These are phyloP conservation scores for Dichomitus squalens DNA, from an alignment of 1,284 basidiomycete species.

Conservation along the genomic window DNA sequence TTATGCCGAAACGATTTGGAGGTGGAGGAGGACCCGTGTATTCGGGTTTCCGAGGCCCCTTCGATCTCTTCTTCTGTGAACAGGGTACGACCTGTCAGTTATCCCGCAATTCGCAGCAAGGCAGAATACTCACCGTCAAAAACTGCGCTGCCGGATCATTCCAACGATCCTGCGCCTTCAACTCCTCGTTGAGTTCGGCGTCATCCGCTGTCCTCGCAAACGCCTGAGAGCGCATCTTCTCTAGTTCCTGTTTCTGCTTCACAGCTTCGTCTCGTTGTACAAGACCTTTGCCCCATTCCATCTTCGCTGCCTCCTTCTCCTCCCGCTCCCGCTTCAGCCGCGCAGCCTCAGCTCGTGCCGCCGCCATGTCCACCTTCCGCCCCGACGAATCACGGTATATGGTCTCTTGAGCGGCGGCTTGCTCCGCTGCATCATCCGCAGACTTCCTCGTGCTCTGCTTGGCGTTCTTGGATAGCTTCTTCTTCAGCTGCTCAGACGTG, in stretches of 20 bases:
- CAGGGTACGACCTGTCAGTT: neutral
- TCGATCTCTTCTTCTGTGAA: slow-evolving; percentile 67
- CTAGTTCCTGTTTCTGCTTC: slow-evolving; percentile 61
- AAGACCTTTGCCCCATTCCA: slow-evolving; percentile 97
- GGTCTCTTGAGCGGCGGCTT: slow-evolving; percentile 79
- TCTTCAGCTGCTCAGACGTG: slow-evolving; percentile 64
- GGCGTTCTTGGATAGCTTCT: slow-evolving; percentile 43
- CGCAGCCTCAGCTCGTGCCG: slow-evolving; percentile 81
- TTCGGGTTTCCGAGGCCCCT: slow-evolving; percentile 79
- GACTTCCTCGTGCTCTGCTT: slow-evolving; percentile 37
- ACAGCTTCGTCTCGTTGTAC: slow-evolving; percentile 84
- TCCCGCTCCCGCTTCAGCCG: slow-evolving; percentile 76
- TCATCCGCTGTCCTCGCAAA: slow-evolving; percentile 87
- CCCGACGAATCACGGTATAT: slow-evolving; percentile 93
- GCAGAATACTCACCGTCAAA: slow-evolving; percentile 66
- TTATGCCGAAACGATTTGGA: slow-evolving; percentile 94
- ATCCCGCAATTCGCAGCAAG: neutral
- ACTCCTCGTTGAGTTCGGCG: slow-evolving; percentile 79
- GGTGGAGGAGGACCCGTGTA: slow-evolving; percentile 88
- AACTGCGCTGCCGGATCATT: slow-evolving; percentile 96
- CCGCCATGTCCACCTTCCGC: slow-evolving; percentile 86
- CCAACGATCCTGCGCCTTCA: slow-evolving; percentile 82
- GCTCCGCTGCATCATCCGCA: slow-evolving; percentile 52
- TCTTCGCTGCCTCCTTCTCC: slow-evolving; percentile 85
- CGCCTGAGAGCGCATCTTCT: slow-evolving; percentile 63